Percentiles rank a stretch among this genome's conserved stretches.
Evolutionary conservation across 179 eudicot species (phyloP).

Genomic region (Nepenthes alata): DNA sequence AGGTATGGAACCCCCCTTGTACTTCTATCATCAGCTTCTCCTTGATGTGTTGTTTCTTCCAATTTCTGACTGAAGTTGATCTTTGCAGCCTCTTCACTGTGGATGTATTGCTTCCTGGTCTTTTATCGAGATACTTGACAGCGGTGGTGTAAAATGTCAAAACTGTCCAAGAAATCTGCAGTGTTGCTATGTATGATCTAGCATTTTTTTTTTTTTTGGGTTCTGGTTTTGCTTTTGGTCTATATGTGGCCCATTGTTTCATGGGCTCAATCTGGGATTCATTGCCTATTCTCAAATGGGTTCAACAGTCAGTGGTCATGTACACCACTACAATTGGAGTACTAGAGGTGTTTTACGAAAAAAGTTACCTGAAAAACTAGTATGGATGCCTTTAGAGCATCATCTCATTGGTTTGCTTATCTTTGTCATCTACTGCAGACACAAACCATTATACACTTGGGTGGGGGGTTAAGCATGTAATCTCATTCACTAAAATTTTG

Average conservation of each 20-base stretch:
- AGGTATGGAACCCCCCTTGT: conserved; percentile 33
- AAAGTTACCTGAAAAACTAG: too few relatives aligned
- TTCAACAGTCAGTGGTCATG: not conserved
- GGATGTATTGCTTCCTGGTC: conserved; percentile 85
- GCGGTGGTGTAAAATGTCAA: conserved; percentile 73
- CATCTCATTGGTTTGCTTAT: too few relatives aligned
- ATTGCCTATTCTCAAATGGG: not conserved
- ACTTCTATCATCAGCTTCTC: not conserved
- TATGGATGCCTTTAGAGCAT: too few relatives aligned
- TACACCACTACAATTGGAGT: too few relatives aligned
- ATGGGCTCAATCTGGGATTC: not conserved
- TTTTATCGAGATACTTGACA: conserved; percentile 70
- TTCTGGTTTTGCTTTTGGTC: not conserved
- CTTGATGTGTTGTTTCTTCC: not conserved
- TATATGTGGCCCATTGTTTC: not conserved
- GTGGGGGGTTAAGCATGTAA: too few relatives aligned
- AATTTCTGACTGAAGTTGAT: conserved; percentile 8
- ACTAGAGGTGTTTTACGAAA: too few relatives aligned
- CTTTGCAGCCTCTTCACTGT: conserved; percentile 79
- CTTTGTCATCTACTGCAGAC: too few relatives aligned
- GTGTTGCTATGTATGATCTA: conserved; percentile 44
- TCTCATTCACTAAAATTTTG: too few relatives aligned
- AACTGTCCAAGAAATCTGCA: conserved; percentile 35
- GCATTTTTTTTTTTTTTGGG: not conserved
- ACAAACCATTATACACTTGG: too few relatives aligned